A percentile compares a stretch with the other conserved stretches of the same genome.
These are phyloP conservation scores for Adansonia grandidieri DNA, from an alignment of 441 rosid genomes.

Conservation along the genomic window DNA sequence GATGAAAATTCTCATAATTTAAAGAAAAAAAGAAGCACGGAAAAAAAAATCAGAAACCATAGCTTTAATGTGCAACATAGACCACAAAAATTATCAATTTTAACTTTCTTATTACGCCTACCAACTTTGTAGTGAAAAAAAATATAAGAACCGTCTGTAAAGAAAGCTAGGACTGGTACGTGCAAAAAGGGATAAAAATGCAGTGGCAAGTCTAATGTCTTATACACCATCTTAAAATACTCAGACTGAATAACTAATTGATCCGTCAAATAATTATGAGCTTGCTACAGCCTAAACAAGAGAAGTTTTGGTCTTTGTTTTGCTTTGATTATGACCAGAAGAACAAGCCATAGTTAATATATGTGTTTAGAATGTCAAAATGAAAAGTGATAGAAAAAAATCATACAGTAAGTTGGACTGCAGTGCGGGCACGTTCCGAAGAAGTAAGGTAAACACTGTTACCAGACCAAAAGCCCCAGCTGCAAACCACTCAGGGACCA, in stretches of 20 bases:
- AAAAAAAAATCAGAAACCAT: conserved; percentile 4
- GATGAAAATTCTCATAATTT: neutral
- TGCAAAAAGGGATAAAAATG: neutral
- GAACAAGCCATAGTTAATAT: neutral
- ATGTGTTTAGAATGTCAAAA: neutral
- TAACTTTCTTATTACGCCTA: conserved; percentile 2
- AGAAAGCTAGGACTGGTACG: neutral
- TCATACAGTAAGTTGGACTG: conserved; percentile 53
- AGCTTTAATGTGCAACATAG: no score
- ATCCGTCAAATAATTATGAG: neutral
- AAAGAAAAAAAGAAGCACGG: neutral
- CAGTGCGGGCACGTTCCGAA: conserved; percentile 85
- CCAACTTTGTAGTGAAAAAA: neutral
- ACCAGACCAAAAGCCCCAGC: conserved; percentile 90
- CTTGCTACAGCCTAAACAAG: neutral
- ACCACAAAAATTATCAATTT: neutral
- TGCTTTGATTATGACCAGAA: neutral
- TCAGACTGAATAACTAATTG: neutral
- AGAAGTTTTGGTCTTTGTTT: neutral
- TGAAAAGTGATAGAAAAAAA: conserved; percentile 7
- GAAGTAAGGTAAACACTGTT: conserved; percentile 82
- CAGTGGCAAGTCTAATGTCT: neutral
- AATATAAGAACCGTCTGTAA: neutral
- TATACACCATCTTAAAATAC: neutral
- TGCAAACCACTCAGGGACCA: conserved; percentile 97